Evolutionary conservation across 306 rosid genomes (phyloP).

Genomic region (Castanea sativa): DNA sequence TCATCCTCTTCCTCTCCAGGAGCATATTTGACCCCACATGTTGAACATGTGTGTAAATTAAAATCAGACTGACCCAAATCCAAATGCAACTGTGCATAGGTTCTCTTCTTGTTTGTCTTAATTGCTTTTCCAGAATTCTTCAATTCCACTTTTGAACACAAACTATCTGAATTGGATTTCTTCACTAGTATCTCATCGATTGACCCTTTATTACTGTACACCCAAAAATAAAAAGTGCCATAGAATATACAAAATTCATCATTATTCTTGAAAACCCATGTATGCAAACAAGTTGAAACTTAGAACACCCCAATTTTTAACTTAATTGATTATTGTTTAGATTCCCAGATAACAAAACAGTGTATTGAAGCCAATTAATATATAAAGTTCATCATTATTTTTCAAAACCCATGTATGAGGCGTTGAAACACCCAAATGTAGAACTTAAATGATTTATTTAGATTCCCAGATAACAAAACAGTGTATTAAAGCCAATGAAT

Average conservation of each 20-base stretch:
- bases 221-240: neutral
- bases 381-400: too few species aligned
- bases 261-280: neutral
- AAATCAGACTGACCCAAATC: slow-evolving; percentile 84
- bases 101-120: slow-evolving; percentile 75
- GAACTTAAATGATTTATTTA: too few species aligned
- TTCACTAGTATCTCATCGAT: neutral
- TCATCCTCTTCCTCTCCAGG: slow-evolving; percentile 66
- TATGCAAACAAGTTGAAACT: too few species aligned
- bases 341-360: too few species aligned
- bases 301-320: too few species aligned
- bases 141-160: neutral
- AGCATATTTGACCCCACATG: slow-evolving; percentile 61
- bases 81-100: slow-evolving; percentile 75
- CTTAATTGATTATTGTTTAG: too few species aligned
- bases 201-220: neutral
- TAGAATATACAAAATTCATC: neutral
- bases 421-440: too few species aligned
- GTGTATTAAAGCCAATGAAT: too few species aligned
- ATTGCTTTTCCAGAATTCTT: slow-evolving; percentile 25
- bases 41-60: slow-evolving; percentile 50
- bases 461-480: too few species aligned
- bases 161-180: neutral
- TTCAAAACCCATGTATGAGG: too few species aligned
- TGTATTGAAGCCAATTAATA: too few species aligned